A percentile compares a stretch with the other conserved stretches of the same genome.
Evolutionary conservation across 2,329 filamentous ascomycete species (phyloP).

Genomic region (Clonostachys chloroleuca): DNA sequence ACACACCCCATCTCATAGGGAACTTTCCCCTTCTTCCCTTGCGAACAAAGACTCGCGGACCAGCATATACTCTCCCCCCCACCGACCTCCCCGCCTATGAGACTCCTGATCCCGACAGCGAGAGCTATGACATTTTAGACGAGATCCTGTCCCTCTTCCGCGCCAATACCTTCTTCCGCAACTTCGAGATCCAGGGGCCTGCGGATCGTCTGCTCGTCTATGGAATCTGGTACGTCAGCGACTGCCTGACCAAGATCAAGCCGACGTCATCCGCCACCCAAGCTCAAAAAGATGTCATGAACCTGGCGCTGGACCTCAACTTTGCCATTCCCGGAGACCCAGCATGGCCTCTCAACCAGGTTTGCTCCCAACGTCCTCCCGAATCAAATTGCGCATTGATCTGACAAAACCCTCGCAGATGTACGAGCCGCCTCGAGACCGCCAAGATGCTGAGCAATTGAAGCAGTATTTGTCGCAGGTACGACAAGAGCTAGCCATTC

Average conservation of each 20-base stretch:
- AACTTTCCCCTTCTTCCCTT: conserved; percentile 95
- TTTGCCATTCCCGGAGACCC: conserved; percentile 95
- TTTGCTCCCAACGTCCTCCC: conserved; percentile 18
- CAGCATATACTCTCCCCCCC: conserved; percentile 78
- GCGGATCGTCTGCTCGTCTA: conserved; percentile 94
- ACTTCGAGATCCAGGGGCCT: conserved; percentile 97
- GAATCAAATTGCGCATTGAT: neutral
- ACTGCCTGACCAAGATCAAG: conserved; percentile 85
- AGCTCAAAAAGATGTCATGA: conserved; percentile 73
- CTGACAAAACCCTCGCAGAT: conserved; percentile 42
- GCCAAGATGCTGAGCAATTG: conserved; percentile 84
- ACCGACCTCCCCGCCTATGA: conserved; percentile 54
- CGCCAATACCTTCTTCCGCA: conserved; percentile 98
- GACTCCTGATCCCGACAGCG: conserved; percentile 75
- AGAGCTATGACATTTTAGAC: conserved; percentile 94
- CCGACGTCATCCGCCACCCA: conserved; percentile 59
- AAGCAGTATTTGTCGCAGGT: conserved; percentile 90
- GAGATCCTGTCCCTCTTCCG: conserved; percentile 91
- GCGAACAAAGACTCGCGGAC: conserved; percentile 92
- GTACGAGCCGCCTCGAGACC: conserved; percentile 82
- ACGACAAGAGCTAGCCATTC: conserved; percentile 80
- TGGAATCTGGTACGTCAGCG: conserved; percentile 90
- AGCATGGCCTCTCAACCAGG: conserved; percentile 88
- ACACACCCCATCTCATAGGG: conserved; percentile 57
- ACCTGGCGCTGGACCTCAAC: conserved; percentile 84